These are phyloP conservation scores for Mentha longifolia DNA, from an alignment of 257 asterid species.

Conservation along the genomic window DNA sequence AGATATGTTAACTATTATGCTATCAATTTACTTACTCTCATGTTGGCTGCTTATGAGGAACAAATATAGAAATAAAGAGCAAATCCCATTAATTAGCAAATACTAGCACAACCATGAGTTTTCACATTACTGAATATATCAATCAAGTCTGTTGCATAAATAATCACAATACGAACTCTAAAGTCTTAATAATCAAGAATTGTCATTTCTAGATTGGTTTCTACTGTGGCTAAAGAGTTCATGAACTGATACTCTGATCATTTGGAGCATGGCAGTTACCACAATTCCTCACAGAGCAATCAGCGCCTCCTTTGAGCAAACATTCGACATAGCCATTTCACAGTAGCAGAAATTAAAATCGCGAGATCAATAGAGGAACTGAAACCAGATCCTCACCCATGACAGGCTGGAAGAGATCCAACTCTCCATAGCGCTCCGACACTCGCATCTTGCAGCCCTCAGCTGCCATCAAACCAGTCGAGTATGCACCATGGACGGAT, in stretches of 20 bases:
- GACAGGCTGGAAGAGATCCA: slow-evolving; percentile 75
- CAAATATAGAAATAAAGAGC: too few species aligned
- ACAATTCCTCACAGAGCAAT: slow-evolving; percentile 58
- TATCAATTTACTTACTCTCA: too few species aligned
- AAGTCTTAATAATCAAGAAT: background rate
- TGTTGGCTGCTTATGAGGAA: too few species aligned
- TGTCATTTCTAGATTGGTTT: background rate
- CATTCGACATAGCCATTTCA: background rate
- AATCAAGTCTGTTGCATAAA: slow-evolving; percentile 4
- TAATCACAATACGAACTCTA: background rate
- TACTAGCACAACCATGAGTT: background rate
- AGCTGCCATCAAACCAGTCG: slow-evolving; percentile 92
- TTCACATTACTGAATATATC: background rate
- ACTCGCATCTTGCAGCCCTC: slow-evolving; percentile 95
- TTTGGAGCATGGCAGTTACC: slow-evolving; percentile 43
- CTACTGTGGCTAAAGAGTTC: background rate
- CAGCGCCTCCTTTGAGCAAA: slow-evolving; percentile 32
- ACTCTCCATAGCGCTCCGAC: slow-evolving; percentile 76
- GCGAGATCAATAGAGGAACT: slow-evolving; percentile 74
- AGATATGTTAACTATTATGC: too few species aligned
- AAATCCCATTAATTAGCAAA: background rate
- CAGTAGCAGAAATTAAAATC: slow-evolving; percentile 41
- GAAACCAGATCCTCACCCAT: slow-evolving; percentile 75
- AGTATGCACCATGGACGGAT: slow-evolving; percentile 87
- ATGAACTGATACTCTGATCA: slow-evolving; percentile 58